phyloP scores from a whole-genome alignment of 495 filamentous ascomycete species.

The Penicilliopsis zonata region DNA sequence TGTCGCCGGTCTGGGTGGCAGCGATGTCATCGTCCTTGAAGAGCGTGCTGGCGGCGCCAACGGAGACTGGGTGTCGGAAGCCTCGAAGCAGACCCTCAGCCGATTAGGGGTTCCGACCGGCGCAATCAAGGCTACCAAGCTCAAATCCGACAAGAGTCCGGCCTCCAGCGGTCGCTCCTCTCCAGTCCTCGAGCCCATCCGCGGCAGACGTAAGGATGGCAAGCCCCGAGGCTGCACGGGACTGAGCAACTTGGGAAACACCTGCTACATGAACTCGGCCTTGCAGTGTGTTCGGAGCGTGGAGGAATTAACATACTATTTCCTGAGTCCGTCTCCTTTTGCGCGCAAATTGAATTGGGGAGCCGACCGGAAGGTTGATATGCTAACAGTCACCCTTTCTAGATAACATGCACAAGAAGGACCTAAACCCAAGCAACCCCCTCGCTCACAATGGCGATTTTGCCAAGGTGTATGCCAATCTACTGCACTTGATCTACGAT shows the following conservation, averaged over 20 bases:
- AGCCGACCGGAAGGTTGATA: too few relatives aligned
- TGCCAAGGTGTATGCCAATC: slow-evolving; percentile 62
- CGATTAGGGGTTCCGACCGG: slow-evolving; percentile 28
- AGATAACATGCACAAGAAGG: slow-evolving; percentile 57
- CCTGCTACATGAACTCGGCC: slow-evolving; percentile 98
- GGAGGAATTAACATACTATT: slow-evolving; percentile 85
- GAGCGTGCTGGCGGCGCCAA: slow-evolving; percentile 47
- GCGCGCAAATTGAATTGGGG: slow-evolving; percentile 1
- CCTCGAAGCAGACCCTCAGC: slow-evolving; percentile 26
- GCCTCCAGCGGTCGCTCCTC: slow-evolving; percentile 49
- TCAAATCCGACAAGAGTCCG: slow-evolving; percentile 25
- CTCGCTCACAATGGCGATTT: slow-evolving; percentile 75
- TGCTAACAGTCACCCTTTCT: slow-evolving; percentile 13
- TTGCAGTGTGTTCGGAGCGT: slow-evolving; percentile 86
- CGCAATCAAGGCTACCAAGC: slow-evolving; percentile 23
- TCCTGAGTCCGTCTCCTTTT: slow-evolving; percentile 43
- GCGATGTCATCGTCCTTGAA: slow-evolving; percentile 65
- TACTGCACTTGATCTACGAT: slow-evolving; percentile 63
- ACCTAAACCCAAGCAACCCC: slow-evolving; percentile 75
- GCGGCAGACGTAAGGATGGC: slow-evolving; percentile 55
- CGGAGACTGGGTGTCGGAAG: slow-evolving; percentile 53
- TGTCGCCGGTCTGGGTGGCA: slow-evolving; percentile 50
- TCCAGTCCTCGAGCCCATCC: slow-evolving; percentile 41
- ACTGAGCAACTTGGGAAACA: slow-evolving; percentile 84
- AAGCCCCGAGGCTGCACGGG: slow-evolving; percentile 64